phyloP scores from a whole-genome alignment of 2,329 filamentous ascomycete genomes.

The Aspergillus sp. region DNA sequence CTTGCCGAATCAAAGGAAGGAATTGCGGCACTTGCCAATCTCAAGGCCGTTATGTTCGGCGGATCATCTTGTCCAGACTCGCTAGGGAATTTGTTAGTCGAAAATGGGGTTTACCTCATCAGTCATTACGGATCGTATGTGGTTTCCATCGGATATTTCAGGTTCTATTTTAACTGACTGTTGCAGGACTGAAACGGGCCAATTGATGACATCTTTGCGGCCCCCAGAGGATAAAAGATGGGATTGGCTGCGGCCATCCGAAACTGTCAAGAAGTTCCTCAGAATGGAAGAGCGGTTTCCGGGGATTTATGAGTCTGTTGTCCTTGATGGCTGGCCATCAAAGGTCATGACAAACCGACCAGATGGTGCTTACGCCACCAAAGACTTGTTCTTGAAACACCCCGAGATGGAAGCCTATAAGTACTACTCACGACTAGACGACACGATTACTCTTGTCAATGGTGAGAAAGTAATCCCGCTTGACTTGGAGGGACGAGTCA shows the following conservation, averaged over 20 bases:
- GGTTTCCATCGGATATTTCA: neutral
- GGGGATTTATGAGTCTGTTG: conserved; percentile 38
- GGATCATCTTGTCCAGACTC: conserved; percentile 61
- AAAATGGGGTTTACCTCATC: conserved; percentile 55
- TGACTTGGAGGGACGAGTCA: conserved; percentile 54
- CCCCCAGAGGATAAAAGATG: conserved; percentile 55
- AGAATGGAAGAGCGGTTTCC: conserved; percentile 37
- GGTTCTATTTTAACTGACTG: neutral
- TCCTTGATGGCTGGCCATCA: conserved; percentile 38
- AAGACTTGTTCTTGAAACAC: conserved; percentile 50
- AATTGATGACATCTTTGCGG: conserved; percentile 62
- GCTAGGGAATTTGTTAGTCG: conserved; percentile 55
- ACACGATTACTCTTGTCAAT: conserved; percentile 49
- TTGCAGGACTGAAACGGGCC: conserved; percentile 58
- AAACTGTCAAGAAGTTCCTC: conserved; percentile 44
- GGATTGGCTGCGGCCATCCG: conserved; percentile 57
- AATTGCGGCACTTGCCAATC: conserved; percentile 45
- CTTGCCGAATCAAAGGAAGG: conserved; percentile 60
- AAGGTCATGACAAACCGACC: conserved; percentile 46
- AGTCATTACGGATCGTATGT: conserved; percentile 59
- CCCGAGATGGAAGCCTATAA: conserved; percentile 48
- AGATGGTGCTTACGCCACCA: conserved; percentile 51
- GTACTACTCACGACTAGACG: conserved; percentile 48
- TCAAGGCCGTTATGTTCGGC: conserved; percentile 57
- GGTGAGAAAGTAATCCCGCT: conserved; percentile 53